phyloP scores from a whole-genome alignment of 441 rosid genomes.

The Omphalea diandra region DNA sequence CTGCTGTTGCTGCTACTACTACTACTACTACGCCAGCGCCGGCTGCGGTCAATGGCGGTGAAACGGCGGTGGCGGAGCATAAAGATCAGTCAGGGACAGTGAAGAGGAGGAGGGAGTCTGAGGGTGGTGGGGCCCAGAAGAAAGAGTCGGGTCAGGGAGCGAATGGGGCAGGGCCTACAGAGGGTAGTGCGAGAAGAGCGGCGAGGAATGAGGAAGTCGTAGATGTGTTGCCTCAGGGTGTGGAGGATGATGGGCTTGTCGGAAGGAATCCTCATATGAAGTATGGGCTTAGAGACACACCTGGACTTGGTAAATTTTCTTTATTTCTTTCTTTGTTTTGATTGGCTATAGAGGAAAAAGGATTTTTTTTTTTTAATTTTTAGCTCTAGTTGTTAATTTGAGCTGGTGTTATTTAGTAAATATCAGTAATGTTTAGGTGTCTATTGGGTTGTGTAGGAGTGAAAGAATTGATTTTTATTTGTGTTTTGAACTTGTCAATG shows the following conservation, averaged over 20 bases:
- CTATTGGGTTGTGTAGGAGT: background rate
- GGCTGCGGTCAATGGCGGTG: slow-evolving; percentile 30
- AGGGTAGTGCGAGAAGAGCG: slow-evolving; percentile 50
- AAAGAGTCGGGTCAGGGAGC: slow-evolving; percentile 31
- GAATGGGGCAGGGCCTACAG: slow-evolving; percentile 39
- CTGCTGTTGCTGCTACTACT: slow-evolving; percentile 18
- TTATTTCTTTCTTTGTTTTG: background rate
- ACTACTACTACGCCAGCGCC: slow-evolving; percentile 17
- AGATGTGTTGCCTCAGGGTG: slow-evolving; percentile 57
- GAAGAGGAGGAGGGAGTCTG: slow-evolving; percentile 85
- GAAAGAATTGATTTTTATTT: background rate
- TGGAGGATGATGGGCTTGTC: slow-evolving; percentile 63
- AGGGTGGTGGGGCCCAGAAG: slow-evolving; percentile 44
- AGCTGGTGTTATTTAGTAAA: background rate
- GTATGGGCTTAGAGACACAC: slow-evolving; percentile 84
- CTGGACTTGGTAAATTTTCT: slow-evolving; percentile 71
- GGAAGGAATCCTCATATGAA: slow-evolving; percentile 75
- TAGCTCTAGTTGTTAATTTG: slow-evolving; percentile 9
- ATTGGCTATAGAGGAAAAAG: background rate
- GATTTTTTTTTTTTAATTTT: background rate
- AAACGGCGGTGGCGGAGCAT: slow-evolving; percentile 23
- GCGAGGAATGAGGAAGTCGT: slow-evolving; percentile 55
- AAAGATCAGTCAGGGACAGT: slow-evolving; percentile 56
- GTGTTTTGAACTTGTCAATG: background rate
- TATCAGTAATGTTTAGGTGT: background rate